Conservation (phyloP, 1,284 basidiomycete genomes). For the Pascua guehoae region DNA sequence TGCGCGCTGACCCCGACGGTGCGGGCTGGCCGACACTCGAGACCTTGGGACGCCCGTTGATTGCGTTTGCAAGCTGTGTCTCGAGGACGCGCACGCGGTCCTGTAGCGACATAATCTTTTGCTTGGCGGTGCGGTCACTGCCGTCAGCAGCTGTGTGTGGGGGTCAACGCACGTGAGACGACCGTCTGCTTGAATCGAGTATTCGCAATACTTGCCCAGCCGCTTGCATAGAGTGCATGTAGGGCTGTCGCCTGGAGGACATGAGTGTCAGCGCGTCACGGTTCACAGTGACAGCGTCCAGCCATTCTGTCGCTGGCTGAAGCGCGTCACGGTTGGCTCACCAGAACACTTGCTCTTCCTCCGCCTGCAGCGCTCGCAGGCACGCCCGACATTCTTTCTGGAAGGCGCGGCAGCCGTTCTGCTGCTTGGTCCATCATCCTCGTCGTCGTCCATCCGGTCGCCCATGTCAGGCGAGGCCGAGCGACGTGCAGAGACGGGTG, state of each 20-base stretch:
- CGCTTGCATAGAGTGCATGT: constrained; percentile 3
- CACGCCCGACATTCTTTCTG: constrained; percentile 3
- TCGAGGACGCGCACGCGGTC: constrained; percentile 4
- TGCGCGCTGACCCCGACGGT: not conserved
- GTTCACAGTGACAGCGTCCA: not conserved
- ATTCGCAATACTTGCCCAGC: constrained; percentile 10
- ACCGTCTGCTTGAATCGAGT: constrained; percentile 6
- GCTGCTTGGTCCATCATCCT: too few species aligned
- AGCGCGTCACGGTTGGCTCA: not conserved
- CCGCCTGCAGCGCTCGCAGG: constrained; percentile 10
- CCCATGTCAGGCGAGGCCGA: too few species aligned
- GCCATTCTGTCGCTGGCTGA: not conserved
- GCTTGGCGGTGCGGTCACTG: constrained; percentile 9
- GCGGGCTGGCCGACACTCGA: not conserved
- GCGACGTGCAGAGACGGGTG: too few species aligned
- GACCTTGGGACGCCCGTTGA: too few species aligned
- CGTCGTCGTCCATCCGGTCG: too few species aligned
- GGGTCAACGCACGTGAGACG: constrained; percentile 6
- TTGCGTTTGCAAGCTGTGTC: not conserved
- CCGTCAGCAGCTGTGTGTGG: not conserved
- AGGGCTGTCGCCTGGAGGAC: constrained; percentile 7
- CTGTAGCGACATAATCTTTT: constrained; percentile 4
- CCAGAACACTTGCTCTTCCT: constrained; percentile 9
- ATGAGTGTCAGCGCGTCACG: not conserved
- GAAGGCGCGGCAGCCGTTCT: too few species aligned